These are phyloP conservation scores for Xylaria sp. DNA, from an alignment of 2,329 filamentous ascomycete species.

Conservation along the genomic window DNA sequence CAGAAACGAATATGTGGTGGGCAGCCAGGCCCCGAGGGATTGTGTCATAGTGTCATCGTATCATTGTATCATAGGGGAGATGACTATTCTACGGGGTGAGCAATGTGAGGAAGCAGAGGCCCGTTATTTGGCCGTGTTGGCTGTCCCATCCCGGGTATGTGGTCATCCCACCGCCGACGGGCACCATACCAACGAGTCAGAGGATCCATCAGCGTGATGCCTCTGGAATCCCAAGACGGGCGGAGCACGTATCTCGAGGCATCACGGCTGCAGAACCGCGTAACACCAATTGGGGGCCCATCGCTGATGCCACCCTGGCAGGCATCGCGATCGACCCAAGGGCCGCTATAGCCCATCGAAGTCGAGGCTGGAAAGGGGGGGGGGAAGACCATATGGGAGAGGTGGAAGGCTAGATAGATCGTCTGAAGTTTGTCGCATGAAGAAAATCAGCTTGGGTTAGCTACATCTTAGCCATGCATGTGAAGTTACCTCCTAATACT, in stretches of 20 bases:
- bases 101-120: conserved; percentile 40
- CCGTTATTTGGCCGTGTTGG: conserved; percentile 45
- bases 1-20: conserved; percentile 26
- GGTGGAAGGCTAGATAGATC: conserved; percentile 7
- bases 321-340: conserved; percentile 13
- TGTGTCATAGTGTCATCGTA: not conserved
- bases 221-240: conserved; percentile 31
- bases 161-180: conserved; percentile 31
- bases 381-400: not conserved
- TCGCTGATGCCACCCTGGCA: conserved; percentile 30
- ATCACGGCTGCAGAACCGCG: conserved; percentile 17
- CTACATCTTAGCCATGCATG: conserved; percentile 10
- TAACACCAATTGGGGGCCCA: conserved; percentile 28
- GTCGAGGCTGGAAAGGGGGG: not conserved
- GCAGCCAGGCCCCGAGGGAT: conserved; percentile 27
- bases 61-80: conserved; percentile 7
- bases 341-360: not conserved
- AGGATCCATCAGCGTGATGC: conserved; percentile 28
- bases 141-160: conserved; percentile 24
- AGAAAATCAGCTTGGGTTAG: conserved; percentile 6
- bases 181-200: conserved; percentile 31
- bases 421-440: conserved; percentile 21
- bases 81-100: conserved; percentile 10
- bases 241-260: conserved; percentile 34
- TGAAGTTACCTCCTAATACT: too few relatives aligned